A percentile compares a stretch with the other conserved stretches of the same genome.
Conservation (phyloP, 768 basidiomycete genomes). For the Roridomyces roridus region DNA sequence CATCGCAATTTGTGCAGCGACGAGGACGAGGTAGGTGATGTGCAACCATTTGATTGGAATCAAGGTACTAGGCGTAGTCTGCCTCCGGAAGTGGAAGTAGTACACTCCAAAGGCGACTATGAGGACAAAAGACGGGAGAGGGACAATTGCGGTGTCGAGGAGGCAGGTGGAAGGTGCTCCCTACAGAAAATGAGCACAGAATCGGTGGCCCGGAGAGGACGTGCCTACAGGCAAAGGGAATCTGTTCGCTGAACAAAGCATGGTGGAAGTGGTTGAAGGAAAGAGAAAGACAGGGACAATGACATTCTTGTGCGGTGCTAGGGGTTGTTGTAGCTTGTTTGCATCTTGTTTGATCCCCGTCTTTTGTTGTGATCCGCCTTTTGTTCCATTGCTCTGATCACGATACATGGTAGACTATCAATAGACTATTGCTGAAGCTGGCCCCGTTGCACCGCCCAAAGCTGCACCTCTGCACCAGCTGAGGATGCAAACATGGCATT, state of each 20-base stretch:
- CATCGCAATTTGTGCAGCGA: conserved; percentile 32
- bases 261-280: conserved; percentile 6
- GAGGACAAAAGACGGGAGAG: conserved; percentile 35
- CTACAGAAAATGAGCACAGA: conserved; percentile 13
- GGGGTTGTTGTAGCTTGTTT: no score
- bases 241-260: conserved; percentile 26
- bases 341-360: no score
- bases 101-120: conserved; percentile 19
- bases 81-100: conserved; percentile 2
- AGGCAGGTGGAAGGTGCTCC: conserved; percentile 38
- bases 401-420: no score
- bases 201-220: neutral
- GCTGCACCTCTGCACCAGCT: neutral
- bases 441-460: neutral
- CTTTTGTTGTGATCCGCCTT: no score
- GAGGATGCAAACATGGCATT: conserved; percentile 4
- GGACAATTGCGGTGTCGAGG: conserved; percentile 34
- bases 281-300: no score
- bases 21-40: conserved; percentile 31
- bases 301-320: no score
- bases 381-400: no score
- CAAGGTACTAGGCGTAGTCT: neutral
- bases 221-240: conserved; percentile 27
- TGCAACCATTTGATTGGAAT: conserved; percentile 28
- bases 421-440: neutral